Conservation (phyloP, 371 early-diverging fungal species). For the Choanephora cucurbitarum region DNA sequence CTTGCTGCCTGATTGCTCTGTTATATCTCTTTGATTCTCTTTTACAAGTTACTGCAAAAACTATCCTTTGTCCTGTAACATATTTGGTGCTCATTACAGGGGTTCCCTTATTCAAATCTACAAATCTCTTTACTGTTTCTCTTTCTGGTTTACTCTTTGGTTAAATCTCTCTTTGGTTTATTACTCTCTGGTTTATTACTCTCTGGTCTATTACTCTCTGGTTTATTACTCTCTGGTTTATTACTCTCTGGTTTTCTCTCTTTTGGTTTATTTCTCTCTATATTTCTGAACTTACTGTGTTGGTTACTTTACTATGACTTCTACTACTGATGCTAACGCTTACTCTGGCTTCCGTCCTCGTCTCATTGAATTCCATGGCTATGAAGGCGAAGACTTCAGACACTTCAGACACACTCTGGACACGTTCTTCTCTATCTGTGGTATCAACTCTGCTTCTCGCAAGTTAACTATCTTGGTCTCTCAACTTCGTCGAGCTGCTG, state of each 20-base stretch:
- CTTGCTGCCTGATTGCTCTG: too few relatives aligned
- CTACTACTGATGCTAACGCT: not conserved
- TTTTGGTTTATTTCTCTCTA: not conserved
- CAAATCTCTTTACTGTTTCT: not conserved
- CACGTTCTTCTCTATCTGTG: not conserved
- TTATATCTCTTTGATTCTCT: too few relatives aligned
- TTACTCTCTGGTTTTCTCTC: not conserved
- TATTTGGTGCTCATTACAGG: slow-evolving; percentile 13
- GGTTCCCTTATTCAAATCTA: not conserved
- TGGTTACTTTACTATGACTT: not conserved
- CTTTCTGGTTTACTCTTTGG: not conserved
- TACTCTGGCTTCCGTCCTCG: not conserved
- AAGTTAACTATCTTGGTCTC: not conserved
- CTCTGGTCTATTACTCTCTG: too few relatives aligned
- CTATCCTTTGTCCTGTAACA: too few relatives aligned
- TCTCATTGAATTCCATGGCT: not conserved
- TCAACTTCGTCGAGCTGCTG: slow-evolving; percentile 3
- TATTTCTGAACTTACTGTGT: slow-evolving; percentile 2
- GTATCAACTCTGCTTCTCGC: not conserved
- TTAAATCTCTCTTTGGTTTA: too few relatives aligned
- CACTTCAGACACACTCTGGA: not conserved
- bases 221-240: too few relatives aligned
- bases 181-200: too few relatives aligned
- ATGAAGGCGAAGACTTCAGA: not conserved
- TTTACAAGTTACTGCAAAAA: too few relatives aligned